A percentile compares a stretch with the other conserved stretches of the same genome.
Conservation (phyloP, 306 rosid species). For the Prosopis cineraria region DNA sequence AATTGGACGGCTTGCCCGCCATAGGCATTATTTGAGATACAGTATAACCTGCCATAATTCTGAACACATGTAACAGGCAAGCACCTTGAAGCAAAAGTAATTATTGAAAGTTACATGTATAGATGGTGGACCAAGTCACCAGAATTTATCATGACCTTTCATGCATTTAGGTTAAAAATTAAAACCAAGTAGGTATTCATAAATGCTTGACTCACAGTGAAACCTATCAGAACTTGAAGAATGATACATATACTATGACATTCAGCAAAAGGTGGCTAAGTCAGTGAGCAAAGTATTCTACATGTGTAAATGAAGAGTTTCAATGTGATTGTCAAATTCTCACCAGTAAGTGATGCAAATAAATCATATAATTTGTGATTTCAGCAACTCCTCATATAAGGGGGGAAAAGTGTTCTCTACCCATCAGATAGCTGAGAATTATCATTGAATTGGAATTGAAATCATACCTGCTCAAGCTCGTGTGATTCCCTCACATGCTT, state of each 20-base stretch:
- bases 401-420: background rate
- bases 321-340: slow-evolving; percentile 12
- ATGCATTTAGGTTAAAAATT: slow-evolving; percentile 3
- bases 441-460: slow-evolving; percentile 25
- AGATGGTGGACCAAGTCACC: background rate
- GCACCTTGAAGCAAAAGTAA: background rate
- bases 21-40: background rate
- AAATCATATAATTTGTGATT: background rate
- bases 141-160: background rate
- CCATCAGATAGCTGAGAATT: background rate
- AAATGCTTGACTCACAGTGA: background rate
- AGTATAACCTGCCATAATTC: slow-evolving; percentile 8
- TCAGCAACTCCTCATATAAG: background rate
- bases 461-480: slow-evolving; percentile 54
- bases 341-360: slow-evolving; percentile 13
- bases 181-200: background rate
- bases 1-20: background rate
- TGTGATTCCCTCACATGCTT: slow-evolving; percentile 36
- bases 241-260: slow-evolving; percentile 1
- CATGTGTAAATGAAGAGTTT: slow-evolving; percentile 10
- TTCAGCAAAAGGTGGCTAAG: slow-evolving; percentile 1
- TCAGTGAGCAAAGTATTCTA: slow-evolving; percentile 4
- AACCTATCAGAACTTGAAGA: slow-evolving; percentile 16
- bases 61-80: slow-evolving; percentile 18
- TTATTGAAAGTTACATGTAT: background rate